A percentile compares a stretch with the other conserved stretches of the same genome.
Conservation (phyloP, 169 alveolate species). For the Eimeria tenella region DNA sequence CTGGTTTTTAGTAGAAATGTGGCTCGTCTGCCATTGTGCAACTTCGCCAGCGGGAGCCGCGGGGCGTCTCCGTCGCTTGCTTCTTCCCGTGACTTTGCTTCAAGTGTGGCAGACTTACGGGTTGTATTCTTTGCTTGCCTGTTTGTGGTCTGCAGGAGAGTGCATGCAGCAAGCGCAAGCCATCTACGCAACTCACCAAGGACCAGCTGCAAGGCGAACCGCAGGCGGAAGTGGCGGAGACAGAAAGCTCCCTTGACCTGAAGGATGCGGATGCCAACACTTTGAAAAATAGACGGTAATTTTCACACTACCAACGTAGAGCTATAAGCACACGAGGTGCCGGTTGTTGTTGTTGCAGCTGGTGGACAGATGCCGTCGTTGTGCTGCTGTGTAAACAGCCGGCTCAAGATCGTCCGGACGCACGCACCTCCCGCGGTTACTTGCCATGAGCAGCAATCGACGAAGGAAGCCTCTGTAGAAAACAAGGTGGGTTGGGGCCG, state of each 20-base stretch:
- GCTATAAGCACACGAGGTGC: neutral
- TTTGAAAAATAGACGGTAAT: slow-evolving; percentile 48
- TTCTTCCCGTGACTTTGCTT: neutral
- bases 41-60: too few relatives aligned
- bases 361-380: neutral
- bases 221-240: neutral
- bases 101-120: neutral
- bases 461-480: slow-evolving; percentile 22
- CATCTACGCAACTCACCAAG: slow-evolving; percentile 38
- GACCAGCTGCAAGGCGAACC: slow-evolving; percentile 20
- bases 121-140: neutral
- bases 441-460: slow-evolving; percentile 29
- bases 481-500: neutral
- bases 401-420: slow-evolving; percentile 63
- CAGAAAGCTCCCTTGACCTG: neutral
- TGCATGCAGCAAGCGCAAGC: slow-evolving; percentile 67
- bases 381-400: slow-evolving; percentile 51
- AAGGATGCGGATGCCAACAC: slow-evolving; percentile 60
- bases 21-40: too few relatives aligned
- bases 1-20: too few relatives aligned
- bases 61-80: neutral
- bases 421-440: slow-evolving; percentile 51
- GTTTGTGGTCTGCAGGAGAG: slow-evolving; percentile 19
- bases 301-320: neutral
- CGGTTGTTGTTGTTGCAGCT: slow-evolving; percentile 11